Base-by-base conservation (phyloP, 768 basidiomycete genomes). In the Kwoniella dendrophila region DNA sequence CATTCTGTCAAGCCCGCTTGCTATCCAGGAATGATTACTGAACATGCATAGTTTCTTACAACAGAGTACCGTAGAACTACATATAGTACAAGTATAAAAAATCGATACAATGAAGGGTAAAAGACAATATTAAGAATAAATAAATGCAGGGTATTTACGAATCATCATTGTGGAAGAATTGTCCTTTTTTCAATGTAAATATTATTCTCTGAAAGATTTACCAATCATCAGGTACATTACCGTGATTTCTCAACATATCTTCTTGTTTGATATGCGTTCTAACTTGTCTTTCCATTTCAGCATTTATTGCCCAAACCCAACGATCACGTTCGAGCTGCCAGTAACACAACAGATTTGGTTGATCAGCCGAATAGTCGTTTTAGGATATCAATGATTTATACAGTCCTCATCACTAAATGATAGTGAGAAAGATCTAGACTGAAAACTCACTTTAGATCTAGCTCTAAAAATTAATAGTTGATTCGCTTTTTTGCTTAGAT, bases 241-340 rank as follows among this genome's bases (percentile, higher is more conserved):
- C 92, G 10, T 82, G 82, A 55, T 86, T 84, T 73, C 88, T 83
- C 70, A 90, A 76, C 68, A 78, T 83, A 41, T 82, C 83, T 76
- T 94, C 92, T 66, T 90, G 82, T 20, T 83, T 84, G 63, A 74
- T 81, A 70, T 86, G 85, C 8, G 80, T 79, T 72, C 90, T 82
- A 38, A 85, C 85, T 14, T 89, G 80, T 75, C 86, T 87, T 79
- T 97, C 92, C 64, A 96, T 92, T 80, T 95, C 92, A 45, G 85
- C 85, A 63, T 90, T 92, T 68, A 98, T 80, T 0, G 90, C 91
- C 89, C 90, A 96, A 69, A 92, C 92, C 94, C 94, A 97, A 29
- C 88, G 84, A 77, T 98, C 93, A 29, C 94, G 82, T 78, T 98
- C 95, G 36, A 97, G 81, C 80, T 87, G 86, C n/a, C n/a, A n/a